Percentiles rank a stretch among this genome's conserved stretches.
Evolutionary conservation across 1,284 basidiomycete genomes (phyloP).

Genomic region (Takashimella tepidaria): DNA sequence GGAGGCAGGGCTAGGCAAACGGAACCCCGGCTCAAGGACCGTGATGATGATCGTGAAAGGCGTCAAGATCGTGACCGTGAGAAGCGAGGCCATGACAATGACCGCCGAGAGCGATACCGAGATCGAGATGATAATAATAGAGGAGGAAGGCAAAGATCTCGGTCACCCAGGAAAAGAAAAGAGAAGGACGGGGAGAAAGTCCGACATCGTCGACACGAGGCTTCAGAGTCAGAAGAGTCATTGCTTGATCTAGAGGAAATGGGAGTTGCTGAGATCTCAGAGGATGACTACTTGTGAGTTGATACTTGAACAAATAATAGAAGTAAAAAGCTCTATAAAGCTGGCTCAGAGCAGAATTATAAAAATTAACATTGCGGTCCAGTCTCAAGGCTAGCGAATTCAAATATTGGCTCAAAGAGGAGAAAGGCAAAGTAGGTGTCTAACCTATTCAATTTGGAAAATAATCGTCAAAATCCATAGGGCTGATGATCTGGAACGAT

Average conservation of each 20-base stretch:
- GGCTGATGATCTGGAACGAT: background rate
- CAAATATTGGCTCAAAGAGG: slow-evolving; percentile 38
- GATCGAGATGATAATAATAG: background rate
- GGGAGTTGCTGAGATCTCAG: slow-evolving; percentile 35
- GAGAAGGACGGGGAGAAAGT: slow-evolving; percentile 5
- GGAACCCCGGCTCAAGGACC: background rate
- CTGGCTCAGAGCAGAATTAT: too few relatives aligned
- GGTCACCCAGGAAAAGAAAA: background rate
- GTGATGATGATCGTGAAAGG: background rate
- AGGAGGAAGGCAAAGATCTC: background rate
- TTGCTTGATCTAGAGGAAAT: slow-evolving; percentile 33
- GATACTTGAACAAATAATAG: background rate
- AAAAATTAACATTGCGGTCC: too few relatives aligned
- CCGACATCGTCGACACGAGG: slow-evolving; percentile 4
- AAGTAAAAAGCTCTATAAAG: background rate
- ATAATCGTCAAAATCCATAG: too few relatives aligned
- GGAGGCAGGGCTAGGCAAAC: background rate
- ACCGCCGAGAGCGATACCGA: background rate
- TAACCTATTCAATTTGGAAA: background rate
- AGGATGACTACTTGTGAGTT: slow-evolving; percentile 46
- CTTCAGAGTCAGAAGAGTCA: slow-evolving; percentile 22
- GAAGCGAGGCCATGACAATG: background rate
- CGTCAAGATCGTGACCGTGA: background rate
- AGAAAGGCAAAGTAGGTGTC: slow-evolving; percentile 23
- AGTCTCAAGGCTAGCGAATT: slow-evolving; percentile 34